These are phyloP conservation scores for Pyricularia grisea DNA, from an alignment of 2,329 filamentous ascomycete genomes.

Conservation along the genomic window DNA sequence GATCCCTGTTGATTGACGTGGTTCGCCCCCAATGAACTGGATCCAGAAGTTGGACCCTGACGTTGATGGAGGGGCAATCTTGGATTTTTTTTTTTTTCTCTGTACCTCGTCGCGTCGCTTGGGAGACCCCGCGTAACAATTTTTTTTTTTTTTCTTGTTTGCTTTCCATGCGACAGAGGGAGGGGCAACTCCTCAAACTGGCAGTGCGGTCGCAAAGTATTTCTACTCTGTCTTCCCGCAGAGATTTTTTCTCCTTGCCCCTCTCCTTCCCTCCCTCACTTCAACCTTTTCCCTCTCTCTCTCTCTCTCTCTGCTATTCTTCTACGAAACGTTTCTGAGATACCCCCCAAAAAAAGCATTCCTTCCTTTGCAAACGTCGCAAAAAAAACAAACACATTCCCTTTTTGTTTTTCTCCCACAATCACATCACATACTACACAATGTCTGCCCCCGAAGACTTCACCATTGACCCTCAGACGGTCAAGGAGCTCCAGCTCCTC, in stretches of 20 bases:
- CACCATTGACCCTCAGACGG: constrained; percentile 18
- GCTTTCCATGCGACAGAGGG: neutral
- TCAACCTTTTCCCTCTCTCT: neutral
- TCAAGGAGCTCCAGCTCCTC: constrained; percentile 23
- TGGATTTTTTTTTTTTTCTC: neutral
- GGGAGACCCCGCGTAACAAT: neutral
- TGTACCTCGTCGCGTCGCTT: neutral
- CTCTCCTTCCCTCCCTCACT: neutral
- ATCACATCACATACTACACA: neutral
- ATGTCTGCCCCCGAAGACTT: constrained; percentile 17
- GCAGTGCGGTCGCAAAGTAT: neutral
- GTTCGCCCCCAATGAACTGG: neutral
- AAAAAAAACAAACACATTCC: neutral
- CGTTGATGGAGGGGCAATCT: neutral
- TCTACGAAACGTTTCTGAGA: neutral
- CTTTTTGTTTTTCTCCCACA: neutral
- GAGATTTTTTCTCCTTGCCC: neutral
- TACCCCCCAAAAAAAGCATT: neutral
- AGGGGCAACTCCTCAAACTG: neutral
- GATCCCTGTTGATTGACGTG: neutral
- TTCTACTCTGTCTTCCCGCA: neutral
- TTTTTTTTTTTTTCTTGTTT: neutral
- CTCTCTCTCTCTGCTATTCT: neutral
- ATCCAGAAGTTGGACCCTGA: neutral
- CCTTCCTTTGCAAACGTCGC: neutral